Base-by-base conservation (phyloP, 2,329 filamentous ascomycete genomes). In the Aureobasidium musti region DNA sequence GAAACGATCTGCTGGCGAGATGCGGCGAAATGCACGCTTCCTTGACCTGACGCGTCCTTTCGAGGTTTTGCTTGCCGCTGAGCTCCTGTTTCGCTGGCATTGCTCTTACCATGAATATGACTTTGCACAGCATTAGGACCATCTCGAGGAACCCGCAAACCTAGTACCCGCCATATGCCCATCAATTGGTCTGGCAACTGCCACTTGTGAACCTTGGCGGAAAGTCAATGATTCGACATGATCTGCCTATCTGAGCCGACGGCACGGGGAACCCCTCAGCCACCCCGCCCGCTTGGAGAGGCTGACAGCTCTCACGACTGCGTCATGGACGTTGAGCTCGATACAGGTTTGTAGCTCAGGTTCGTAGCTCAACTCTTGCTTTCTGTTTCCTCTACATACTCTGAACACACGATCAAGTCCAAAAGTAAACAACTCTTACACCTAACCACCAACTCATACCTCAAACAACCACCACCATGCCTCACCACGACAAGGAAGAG, bases 401-500 rank as follows among this genome's bases (percentile, higher is more conserved):
- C 17, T 21, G 14, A 43, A 14, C 41, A 47, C 43, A 61, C 28
- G 41, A 59, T 3, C 23, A 41, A 41, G 28, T 21, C 19, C 28
- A 43, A 61, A 49, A 47, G 8, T 14, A 61, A 37, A 61, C 57
- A 37, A 23, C 57, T 19, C 5, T 14, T 8, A 37, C 10, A 8
- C 21, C 14, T 28, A 41, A 23, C 7, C 7, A 1, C n/a, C 21
- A 53, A 43, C 33, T 23, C 41, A 65, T 13, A 49, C 39, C 26
- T 33, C 28, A 54, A 8, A 53, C 49, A 43, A 47, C 43, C 26
- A 49, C 30, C 50, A 63, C 69, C 54, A 80, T 81, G 79, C 79
- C 79, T 65, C 75, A 76, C 69, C 77, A 78, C 69, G 76, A 77
- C 63, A 74, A 76, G 70, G 78, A 81, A 71, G 78, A 80, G 68